These are phyloP conservation scores for Ceratocystis cacaofunesta DNA, from an alignment of 2,329 filamentous ascomycete species.

Conservation along the genomic window DNA sequence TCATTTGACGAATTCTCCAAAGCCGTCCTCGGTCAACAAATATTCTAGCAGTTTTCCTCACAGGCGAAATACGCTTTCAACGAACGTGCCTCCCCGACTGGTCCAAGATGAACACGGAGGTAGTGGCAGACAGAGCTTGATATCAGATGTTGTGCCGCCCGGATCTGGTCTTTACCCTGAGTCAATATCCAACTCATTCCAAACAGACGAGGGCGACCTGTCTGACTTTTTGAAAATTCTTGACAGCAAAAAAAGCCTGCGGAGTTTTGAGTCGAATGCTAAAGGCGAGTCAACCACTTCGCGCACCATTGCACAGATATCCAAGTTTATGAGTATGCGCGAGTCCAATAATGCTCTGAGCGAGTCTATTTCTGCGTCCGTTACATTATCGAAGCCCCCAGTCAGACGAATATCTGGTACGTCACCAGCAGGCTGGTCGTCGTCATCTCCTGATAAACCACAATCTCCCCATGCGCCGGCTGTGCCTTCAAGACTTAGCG, in stretches of 20 bases:
- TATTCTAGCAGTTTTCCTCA: slow-evolving; percentile 94
- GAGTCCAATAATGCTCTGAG: slow-evolving; percentile 80
- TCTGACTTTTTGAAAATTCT: slow-evolving; percentile 82
- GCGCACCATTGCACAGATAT: slow-evolving; percentile 63
- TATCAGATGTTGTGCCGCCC: slow-evolving; percentile 54
- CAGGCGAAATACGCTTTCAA: slow-evolving; percentile 61
- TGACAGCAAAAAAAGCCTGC: slow-evolving; percentile 74
- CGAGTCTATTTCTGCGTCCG: slow-evolving; percentile 84
- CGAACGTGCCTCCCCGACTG: slow-evolving; percentile 49
- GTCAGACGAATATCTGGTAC: slow-evolving; percentile 7
- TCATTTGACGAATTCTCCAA: slow-evolving; percentile 61
- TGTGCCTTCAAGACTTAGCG: slow-evolving; percentile 82
- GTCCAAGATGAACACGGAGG: slow-evolving; percentile 54
- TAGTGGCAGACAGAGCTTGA: slow-evolving; percentile 64
- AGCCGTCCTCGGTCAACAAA: slow-evolving; percentile 59
- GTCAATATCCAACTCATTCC: slow-evolving; percentile 49
- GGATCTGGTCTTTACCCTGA: slow-evolving; percentile 69
- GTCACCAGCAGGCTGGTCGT: slow-evolving; percentile 67
- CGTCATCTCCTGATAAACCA: slow-evolving; percentile 69
- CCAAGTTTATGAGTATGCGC: slow-evolving; percentile 74
- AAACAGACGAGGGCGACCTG: slow-evolving; percentile 79
- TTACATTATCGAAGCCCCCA: slow-evolving; percentile 69
- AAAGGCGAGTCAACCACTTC: slow-evolving; percentile 57
- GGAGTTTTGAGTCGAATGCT: slow-evolving; percentile 52
- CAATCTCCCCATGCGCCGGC: slow-evolving; percentile 85